Evolutionary conservation across 139 green algal species (phyloP).

Genomic region (Yamagishiella unicocca): DNA sequence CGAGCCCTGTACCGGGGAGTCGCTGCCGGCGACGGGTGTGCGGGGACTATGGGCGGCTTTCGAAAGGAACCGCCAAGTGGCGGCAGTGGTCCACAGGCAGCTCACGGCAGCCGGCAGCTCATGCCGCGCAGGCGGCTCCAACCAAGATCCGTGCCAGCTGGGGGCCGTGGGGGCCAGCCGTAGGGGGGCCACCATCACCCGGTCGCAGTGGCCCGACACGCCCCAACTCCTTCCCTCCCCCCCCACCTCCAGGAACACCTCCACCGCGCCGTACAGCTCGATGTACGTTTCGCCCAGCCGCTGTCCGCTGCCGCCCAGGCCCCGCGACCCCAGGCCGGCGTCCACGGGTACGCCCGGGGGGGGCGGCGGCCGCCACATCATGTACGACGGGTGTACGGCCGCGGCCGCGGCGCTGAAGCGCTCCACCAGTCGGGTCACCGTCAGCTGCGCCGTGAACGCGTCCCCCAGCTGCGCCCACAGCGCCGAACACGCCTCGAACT

Average conservation of each 20-base stretch:
- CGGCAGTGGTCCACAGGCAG: too few species aligned
- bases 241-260: conserved; percentile 42
- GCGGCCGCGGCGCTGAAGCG: conserved; percentile 1
- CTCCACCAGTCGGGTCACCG: not conserved
- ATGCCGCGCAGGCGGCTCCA: too few species aligned
- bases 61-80: too few species aligned
- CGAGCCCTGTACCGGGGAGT: not conserved
- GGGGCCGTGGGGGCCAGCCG: too few species aligned
- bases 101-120: too few species aligned
- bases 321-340: not conserved
- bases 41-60: too few species aligned
- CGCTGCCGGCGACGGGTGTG: too few species aligned
- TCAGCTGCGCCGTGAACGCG: not conserved
- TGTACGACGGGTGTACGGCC: conserved; percentile 10
- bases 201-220: too few species aligned
- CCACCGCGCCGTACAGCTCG: conserved; percentile 15
- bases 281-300: conserved; percentile 15
- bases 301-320: not conserved
- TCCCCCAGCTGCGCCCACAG: conserved; percentile 40
- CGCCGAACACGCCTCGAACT: conserved; percentile 36
- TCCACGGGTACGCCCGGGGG: not conserved
- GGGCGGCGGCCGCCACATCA: not conserved
- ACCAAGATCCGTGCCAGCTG: too few species aligned
- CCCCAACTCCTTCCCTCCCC: not conserved
- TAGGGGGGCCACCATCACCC: too few species aligned